phyloP scores from a whole-genome alignment of 768 basidiomycete species.

The Leccinellum albellum region DNA sequence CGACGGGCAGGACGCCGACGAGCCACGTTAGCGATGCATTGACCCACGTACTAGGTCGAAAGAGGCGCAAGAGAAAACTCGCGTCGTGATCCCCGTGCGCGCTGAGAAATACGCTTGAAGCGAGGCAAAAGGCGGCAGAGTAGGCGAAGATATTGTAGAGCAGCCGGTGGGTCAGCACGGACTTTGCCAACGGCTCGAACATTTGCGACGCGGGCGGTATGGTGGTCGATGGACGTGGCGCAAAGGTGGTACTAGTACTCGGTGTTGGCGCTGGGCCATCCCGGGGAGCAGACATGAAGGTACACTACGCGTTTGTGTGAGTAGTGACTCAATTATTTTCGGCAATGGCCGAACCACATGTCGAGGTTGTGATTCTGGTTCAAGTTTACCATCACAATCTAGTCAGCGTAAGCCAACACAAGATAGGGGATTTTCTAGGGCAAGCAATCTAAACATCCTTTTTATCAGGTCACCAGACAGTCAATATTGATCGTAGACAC shows the following conservation, averaged over 20 bases:
- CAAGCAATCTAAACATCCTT: neutral
- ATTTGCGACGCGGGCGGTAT: slow-evolving; percentile 55
- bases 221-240: slow-evolving; percentile 47
- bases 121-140: slow-evolving; percentile 48
- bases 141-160: slow-evolving; percentile 49
- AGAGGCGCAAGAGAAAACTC: slow-evolving; percentile 32
- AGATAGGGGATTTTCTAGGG: neutral
- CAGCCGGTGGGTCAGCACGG: slow-evolving; percentile 58
- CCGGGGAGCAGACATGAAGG: slow-evolving; percentile 3
- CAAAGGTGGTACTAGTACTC: slow-evolving; percentile 20
- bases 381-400: no score
- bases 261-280: neutral
- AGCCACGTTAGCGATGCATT: slow-evolving; percentile 46
- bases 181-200: slow-evolving; percentile 65
- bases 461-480: neutral
- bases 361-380: no score
- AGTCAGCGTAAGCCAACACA: neutral
- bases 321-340: neutral
- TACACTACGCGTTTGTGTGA: neutral
- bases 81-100: slow-evolving; percentile 16
- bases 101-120: slow-evolving; percentile 34
- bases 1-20: slow-evolving; percentile 50
- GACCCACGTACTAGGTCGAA: slow-evolving; percentile 43
- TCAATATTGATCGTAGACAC: neutral
- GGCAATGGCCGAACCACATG: neutral